Base-by-base conservation (phyloP, 257 asterid genomes). In the Mentha longifolia region DNA sequence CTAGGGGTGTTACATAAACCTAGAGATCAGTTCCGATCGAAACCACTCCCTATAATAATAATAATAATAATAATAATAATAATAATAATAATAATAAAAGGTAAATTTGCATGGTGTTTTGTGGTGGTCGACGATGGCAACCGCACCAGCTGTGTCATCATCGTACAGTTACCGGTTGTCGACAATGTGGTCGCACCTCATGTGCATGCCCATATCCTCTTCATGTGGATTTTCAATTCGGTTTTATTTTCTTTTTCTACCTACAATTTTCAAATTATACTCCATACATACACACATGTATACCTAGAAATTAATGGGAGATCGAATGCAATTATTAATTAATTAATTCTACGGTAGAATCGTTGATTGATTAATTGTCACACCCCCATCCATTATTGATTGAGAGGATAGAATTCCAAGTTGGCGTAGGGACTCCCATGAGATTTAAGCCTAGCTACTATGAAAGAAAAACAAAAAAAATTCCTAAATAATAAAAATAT, bases 331-430 rank as follows among this genome's bases (percentile, higher is more conserved):
- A 68, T 49, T 50, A 79, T 66, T 19, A 64, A 43, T 43, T 49
- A 59, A 79, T 66, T 19, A 64, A 43, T 43, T 3, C 3, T 28
- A 67, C 28, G 51, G n/a, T n/a, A n/a, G n/a, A n/a, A 64, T 25
- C 4, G 47, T 33, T 70, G 47, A 71, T 74, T 66, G 68, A 57
- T 22, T 22, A 22, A 22, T 22, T 60, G 71, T 33, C 61, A 56
- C 70, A 79, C 79, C 65, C 70, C 65, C 70, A 65, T 61, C 63
- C 68, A 85, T 81, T 83, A 85, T 85, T 81, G 76, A 85, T 85
- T 81, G 76, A 72, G 60, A 62, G 74, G 84, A 76, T 76, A 73
- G 84, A 74, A 58, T 76, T 68, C 76, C 79, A 68, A 80, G 20
- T 63, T 63, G 72, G 73, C 67, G 78, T 76, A 31, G 81, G 81